These are phyloP conservation scores for Trypanosoma mega DNA, from an alignment of 208 protist species.

Conservation along the genomic window DNA sequence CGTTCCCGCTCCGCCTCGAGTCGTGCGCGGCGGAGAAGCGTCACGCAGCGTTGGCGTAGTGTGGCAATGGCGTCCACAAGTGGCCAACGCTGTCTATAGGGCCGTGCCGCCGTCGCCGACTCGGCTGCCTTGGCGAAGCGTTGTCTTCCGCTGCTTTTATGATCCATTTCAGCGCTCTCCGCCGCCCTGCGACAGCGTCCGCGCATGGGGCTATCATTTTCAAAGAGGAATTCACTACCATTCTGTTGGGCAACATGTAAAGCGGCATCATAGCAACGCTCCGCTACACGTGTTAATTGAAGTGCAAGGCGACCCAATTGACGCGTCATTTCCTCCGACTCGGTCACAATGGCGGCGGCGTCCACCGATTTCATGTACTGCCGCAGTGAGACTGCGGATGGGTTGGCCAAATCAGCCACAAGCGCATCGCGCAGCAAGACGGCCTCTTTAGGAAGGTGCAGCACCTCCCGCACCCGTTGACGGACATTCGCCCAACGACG, in stretches of 20 bases:
- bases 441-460: conserved; percentile 47
- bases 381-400: conserved; percentile 24
- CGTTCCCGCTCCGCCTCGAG: conserved; percentile 36
- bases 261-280: conserved; percentile 30
- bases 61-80: conserved; percentile 30
- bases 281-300: conserved; percentile 24
- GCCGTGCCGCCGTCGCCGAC: conserved; percentile 16
- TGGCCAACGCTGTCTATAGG: conserved; percentile 13
- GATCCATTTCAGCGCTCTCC: too few species aligned
- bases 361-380: conserved; percentile 39
- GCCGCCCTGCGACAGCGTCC: too few species aligned
- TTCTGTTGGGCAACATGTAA: too few species aligned
- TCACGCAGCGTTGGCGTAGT: conserved; percentile 39
- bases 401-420: conserved; percentile 49
- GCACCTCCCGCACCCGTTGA: conserved; percentile 17
- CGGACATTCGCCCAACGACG: conserved; percentile 32
- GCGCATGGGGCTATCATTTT: too few species aligned
- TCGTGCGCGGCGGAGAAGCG: conserved; percentile 35
- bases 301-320: conserved; percentile 24
- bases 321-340: conserved; percentile 22
- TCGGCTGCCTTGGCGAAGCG: too few species aligned
- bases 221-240: too few species aligned
- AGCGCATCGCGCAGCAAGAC: conserved; percentile 51
- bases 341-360: conserved; percentile 32
- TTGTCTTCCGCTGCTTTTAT: too few species aligned